Evolutionary conservation across 768 basidiomycete genomes (phyloP).

Genomic region (Sistotremastrum niveocremeum): DNA sequence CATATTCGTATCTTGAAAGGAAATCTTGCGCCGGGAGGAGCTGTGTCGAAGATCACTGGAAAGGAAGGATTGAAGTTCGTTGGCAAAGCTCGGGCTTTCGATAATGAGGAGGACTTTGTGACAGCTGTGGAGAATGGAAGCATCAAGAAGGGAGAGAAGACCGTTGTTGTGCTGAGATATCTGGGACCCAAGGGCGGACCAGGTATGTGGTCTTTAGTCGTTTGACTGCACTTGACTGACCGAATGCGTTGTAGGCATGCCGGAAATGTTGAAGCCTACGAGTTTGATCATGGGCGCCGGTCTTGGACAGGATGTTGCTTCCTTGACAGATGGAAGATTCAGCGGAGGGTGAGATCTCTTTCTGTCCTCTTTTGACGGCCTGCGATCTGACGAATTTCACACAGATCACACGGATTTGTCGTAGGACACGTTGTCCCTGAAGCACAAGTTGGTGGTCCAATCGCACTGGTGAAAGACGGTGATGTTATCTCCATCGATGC

Average conservation of each 20-base stretch:
- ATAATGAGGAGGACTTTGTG: slow-evolving; percentile 79
- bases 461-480: slow-evolving; percentile 80
- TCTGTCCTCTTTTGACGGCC: slow-evolving; percentile 7
- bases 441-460: slow-evolving; percentile 87
- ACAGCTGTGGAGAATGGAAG: slow-evolving; percentile 77
- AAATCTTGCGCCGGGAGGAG: slow-evolving; percentile 87
- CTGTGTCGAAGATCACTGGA: slow-evolving; percentile 94
- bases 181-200: slow-evolving; percentile 96
- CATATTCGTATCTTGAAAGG: slow-evolving; percentile 87
- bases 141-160: slow-evolving; percentile 93
- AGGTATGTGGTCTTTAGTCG: slow-evolving; percentile 33
- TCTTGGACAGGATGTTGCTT: slow-evolving; percentile 89
- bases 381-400: slow-evolving; percentile 3
- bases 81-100: slow-evolving; percentile 88
- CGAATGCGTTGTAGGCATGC: slow-evolving; percentile 57
- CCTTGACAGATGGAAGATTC: slow-evolving; percentile 95
- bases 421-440: slow-evolving; percentile 97
- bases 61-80: slow-evolving; percentile 86
- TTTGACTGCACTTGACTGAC: neutral
- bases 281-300: slow-evolving; percentile 98
- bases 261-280: slow-evolving; percentile 98
- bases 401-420: slow-evolving; percentile 89
- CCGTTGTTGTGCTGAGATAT: slow-evolving; percentile 88
- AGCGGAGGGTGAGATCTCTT: slow-evolving; percentile 75
- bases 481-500: slow-evolving; percentile 85